Evolutionary conservation across 2,329 filamentous ascomycete genomes (phyloP), one percentile per base, ranked within the genome.

Genomic region (Fusarium sp.): DNA sequence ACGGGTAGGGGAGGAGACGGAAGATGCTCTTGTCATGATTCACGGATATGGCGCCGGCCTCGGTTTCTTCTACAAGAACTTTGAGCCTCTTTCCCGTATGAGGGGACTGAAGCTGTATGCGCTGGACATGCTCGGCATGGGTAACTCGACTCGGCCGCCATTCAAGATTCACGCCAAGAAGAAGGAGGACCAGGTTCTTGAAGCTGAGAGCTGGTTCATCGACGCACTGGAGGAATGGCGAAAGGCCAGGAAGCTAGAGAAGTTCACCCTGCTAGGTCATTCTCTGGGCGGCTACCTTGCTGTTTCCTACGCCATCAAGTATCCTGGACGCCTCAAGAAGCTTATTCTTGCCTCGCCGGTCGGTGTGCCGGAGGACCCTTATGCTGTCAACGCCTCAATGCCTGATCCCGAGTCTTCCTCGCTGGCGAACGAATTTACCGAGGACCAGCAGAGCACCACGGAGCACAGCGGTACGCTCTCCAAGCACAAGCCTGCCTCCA

Each of bases 41-140:
- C 96, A 99, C 81, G 96, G 96, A 70, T 99, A 99, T 82, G 96
- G 96, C 56, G 96, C 96, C 3, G 96, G 96, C 1, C 88, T 99
- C 1, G 96, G 96, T 24, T 98, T 99, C 84, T 99, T 97, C 87
- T 99, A 98, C 87, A 96, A 96, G 84, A 99, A 99, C 81, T 98
- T 97, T 70, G 96, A 99, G 82, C 91, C 92, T 7, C 85, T 99
- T 37, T 95, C 93, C 54, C 91, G 95, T 20, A 85, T 91, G 1
- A 87, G 89, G 31, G 95, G 95, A 31, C 97, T 96, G 91, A 95
- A 94, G 79, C 85, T 99, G 20, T 98, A 96, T 80, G 94, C 96
- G 1, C 86, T 99, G n/a, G 96, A 99, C 79, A 91, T 98, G 88
- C 88, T 98, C 18, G 96, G 96, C 67, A 98, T 98, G 94, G 96